Evolutionary conservation across 192 early-diverging fungal species (phyloP).

Genomic region (Backusella tuberculispora): DNA sequence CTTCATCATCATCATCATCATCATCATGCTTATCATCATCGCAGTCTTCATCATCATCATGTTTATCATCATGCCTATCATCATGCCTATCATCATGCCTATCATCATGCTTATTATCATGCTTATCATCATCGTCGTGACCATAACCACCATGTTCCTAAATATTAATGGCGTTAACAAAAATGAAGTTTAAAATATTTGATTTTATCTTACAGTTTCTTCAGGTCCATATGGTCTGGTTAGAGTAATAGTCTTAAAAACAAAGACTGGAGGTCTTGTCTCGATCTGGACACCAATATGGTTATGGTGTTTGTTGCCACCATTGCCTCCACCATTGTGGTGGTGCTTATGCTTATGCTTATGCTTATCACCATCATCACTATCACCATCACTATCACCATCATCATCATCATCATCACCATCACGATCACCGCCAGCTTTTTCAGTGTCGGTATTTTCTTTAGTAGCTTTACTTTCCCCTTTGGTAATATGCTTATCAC

Average conservation of each 20-base stretch:
- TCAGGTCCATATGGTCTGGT: background rate
- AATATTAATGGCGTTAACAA: background rate
- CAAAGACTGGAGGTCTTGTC: conserved; percentile 27
- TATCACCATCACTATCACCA: background rate
- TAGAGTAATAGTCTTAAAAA: conserved; percentile 14
- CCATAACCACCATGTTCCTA: background rate
- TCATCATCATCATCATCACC: background rate
- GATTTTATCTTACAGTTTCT: background rate
- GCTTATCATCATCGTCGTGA: conserved; percentile 35
- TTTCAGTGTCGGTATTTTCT: no score
- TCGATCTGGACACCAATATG: conserved; percentile 8
- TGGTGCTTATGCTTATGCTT: background rate
- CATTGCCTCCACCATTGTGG: background rate
- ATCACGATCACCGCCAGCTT: background rate
- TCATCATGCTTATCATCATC: background rate
- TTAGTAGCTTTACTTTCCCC: background rate
- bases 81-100: background rate
- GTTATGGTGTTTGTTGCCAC: background rate
- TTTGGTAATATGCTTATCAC: background rate
- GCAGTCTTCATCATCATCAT: background rate
- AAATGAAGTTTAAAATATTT: background rate
- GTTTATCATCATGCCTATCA: background rate
- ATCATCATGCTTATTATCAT: background rate
- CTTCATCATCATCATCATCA: background rate
- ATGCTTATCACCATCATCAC: background rate